Evolutionary conservation across 2,329 filamentous ascomycete genomes (phyloP), one percentile per base, ranked within the genome.

Genomic region (Talaromyces pinophilus): DNA sequence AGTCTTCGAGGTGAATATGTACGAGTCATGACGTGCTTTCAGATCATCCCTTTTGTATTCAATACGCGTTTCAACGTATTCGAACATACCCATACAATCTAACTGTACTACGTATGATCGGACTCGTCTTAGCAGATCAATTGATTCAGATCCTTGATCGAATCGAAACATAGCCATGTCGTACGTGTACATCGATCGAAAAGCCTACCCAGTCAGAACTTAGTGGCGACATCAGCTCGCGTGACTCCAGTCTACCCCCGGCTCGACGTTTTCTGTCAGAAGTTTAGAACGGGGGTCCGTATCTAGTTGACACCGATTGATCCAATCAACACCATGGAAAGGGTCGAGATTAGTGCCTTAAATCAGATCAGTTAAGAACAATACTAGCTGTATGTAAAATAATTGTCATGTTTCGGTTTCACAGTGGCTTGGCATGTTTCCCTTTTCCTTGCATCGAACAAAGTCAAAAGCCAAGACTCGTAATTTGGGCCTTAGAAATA

Each of bases 371-470:
- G 19, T 48, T 25, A 13, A 25, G 19, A 25, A 50, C 19, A 25
- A 15, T 50, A 50, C n/a, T 50, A 50, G 46, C 10, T 44, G 42
- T 44, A 44, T 17, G 17, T 44, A 42, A 33, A 33, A 33, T 17
- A 7, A 17, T 17, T 42, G 15, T 44, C 15, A 8, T 42, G 46
- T 50, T 52, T 52, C 22, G 30, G 19, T 52, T 28, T 52, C 48
- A 52, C 48, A 25, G 11, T 50, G 48, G 48, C 48, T 52, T 52
- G 48, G 48, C 52, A 19, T 30, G 17, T 22, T 55, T 7, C 28
- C 25, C 25, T n/a, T 38, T 57, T 57, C 54, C 54, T 57, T 57
- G 54, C 54, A 17, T 57, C n/a, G 11, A 57, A 40, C 33, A 57
- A 15, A 57, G 33, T 40, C 19, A 22, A 40, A 38, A 54, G 54